Base-by-base conservation (phyloP, 176 grass and related monocot species). In the Paspalum vaginatum region DNA sequence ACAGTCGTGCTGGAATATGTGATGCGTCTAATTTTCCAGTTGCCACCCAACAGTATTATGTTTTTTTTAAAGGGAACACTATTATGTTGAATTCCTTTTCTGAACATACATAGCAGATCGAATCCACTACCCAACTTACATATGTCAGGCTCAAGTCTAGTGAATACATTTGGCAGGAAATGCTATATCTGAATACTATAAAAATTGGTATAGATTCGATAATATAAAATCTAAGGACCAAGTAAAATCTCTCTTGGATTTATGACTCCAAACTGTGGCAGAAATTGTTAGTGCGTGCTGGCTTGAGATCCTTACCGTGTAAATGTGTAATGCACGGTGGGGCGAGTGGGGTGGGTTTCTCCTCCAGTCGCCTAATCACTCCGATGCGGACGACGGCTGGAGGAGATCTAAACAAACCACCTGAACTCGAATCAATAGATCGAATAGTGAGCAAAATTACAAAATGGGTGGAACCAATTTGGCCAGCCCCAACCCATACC, bases 221-320 rank as follows among this genome's bases (percentile, higher is more conserved):
- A 9, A 45, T 45, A 54, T 45, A 76, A 47, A 16, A 60, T 26
- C 12, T n/a, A n/a, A 46, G 5, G 27, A 68, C 50, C 39, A 12
- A 69, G 64, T 69, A 18, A 37, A 80, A 20, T 22, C 43, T 57
- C 13, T 13, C 32, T 65, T 51, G n/a, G 3, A 56, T 17, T 22
- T 11, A 2, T 26, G n/a, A 61, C 73, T 45, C 40, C 9, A 15
- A 58, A 60, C 8, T 75, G 39, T 9, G 14, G 17, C 12, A 41
- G 17, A 54, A 25, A 53, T 43, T 54, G 8, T 27, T 17, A 45
- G 21, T 61, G 12, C 21, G 0, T 46, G 50, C 4, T 77, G 26
- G 26, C 26, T 62, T 16, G 7, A 82, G 71, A 62, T 75, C 38
- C 79, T 70, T 87, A 82, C 63, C 55, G 15, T 9, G 17, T 25